A percentile compares a stretch with the other conserved stretches of the same genome.
These are phyloP conservation scores for Fusarium sp. DNA, from an alignment of 2,329 filamentous ascomycete genomes.

Conservation along the genomic window DNA sequence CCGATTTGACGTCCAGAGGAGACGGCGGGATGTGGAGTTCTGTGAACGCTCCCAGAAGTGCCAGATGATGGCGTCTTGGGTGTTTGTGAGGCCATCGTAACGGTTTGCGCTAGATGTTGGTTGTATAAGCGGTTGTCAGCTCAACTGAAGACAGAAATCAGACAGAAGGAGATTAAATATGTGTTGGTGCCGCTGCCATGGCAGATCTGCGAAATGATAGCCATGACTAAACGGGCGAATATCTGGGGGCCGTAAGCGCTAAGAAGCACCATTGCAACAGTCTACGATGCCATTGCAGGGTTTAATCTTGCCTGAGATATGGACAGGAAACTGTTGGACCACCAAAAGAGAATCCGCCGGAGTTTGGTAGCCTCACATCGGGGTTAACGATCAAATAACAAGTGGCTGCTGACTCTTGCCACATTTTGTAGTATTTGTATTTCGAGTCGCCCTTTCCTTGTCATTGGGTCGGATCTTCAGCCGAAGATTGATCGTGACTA, in stretches of 20 bases:
- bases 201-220: not conserved
- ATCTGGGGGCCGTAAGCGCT: slow-evolving; percentile 22
- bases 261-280: not conserved
- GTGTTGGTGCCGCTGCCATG: not conserved
- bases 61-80: slow-evolving; percentile 26
- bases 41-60: slow-evolving; percentile 9
- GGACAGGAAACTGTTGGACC: not conserved
- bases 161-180: slow-evolving; percentile 6
- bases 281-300: slow-evolving; percentile 2
- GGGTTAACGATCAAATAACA: not conserved
- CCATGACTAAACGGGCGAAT: not conserved
- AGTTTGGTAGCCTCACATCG: not conserved
- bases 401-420: not conserved
- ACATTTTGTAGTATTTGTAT: not conserved
- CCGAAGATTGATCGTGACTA: not conserved
- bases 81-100: slow-evolving; percentile 27
- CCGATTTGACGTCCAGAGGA: slow-evolving; percentile 21
- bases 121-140: not conserved
- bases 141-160: not conserved
- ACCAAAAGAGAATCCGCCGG: not conserved
- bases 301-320: not conserved
- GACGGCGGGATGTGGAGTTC: slow-evolving; percentile 7
- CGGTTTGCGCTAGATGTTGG: not conserved
- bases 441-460: not conserved
- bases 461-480: not conserved